Base-by-base conservation (phyloP, 2,329 filamentous ascomycete genomes). In the Alternaria sp. region DNA sequence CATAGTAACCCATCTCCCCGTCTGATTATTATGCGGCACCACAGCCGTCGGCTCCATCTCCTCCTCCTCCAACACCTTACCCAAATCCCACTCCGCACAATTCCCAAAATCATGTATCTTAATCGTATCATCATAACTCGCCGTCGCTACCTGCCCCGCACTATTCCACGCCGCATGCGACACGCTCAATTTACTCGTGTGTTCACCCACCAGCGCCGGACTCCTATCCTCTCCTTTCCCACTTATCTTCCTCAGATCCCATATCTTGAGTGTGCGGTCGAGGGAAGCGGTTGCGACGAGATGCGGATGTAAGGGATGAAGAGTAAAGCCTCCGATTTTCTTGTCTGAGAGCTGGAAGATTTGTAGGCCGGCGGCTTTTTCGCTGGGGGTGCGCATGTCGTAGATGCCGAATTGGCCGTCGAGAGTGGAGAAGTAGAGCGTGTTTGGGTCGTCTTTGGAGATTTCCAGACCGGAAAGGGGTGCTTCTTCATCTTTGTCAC, bases 1-100 rank as follows among this genome's bases (percentile, higher is more conserved):
- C 85, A 90, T 97, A 0, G 93, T 97, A 0, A 97, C 93, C 93
- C 93, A 97, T 59, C 94, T 86, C 0, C 95, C 96, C 0, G 94
- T 98, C 81, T 99, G 96, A 74, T 97, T 97, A 75, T 99, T 99
- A 75, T 99, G 96, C 11, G 85, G 85, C 1, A 98, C 87, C 2
- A 88, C 83, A 1, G 89, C 86, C 0, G 85, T 82, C 0, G 95
- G 94, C 65, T 88, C 82, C 86, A 97, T 91, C 8, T 87, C 84
- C 12, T 85, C 80, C 1, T 89, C 85, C 0, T 81, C 78, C 11
- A 97, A 55, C 87, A 84, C 0, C 86, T 89, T 1, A 83, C 78
- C 67, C 83, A 85, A 89, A 89, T 83, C 76, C 77, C 82, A 83
- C 7, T 77, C 68, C 13, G 73, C 74, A 15, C 75, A 80, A 9